Evolutionary conservation across 768 basidiomycete species (phyloP).

Genomic region (Lactarius pseudohatsudake): DNA sequence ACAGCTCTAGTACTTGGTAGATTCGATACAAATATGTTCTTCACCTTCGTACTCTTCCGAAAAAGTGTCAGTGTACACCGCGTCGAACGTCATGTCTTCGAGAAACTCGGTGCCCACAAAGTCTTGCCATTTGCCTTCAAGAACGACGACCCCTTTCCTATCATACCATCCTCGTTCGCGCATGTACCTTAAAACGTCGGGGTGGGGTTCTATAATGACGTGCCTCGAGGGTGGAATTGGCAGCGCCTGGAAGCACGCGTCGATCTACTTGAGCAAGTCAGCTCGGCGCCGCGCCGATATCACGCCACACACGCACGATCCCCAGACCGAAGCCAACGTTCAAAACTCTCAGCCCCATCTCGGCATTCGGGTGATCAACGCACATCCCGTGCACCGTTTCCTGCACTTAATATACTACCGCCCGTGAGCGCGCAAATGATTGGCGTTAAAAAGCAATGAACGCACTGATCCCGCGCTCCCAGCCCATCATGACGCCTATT

Average conservation of each 20-base stretch:
- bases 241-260: constrained; percentile 72
- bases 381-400: constrained; percentile 72
- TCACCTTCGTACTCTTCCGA: constrained; percentile 77
- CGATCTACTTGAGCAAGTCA: constrained; percentile 56
- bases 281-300: neutral
- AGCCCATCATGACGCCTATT: constrained; percentile 99
- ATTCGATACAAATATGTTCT: constrained; percentile 17
- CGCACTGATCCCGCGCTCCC: constrained; percentile 84
- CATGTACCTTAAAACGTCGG: constrained; percentile 86
- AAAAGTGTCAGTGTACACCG: constrained; percentile 92
- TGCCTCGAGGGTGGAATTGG: constrained; percentile 63
- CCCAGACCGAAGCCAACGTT: constrained; percentile 96
- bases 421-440: constrained; percentile 27
- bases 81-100: constrained; percentile 72
- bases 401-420: constrained; percentile 52
- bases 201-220: constrained; percentile 93
- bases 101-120: constrained; percentile 61
- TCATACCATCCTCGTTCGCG: constrained; percentile 73
- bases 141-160: constrained; percentile 70
- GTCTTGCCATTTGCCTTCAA: constrained; percentile 96
- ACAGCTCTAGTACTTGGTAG: neutral
- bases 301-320: constrained; percentile 54
- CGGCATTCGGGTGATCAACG: constrained; percentile 46
- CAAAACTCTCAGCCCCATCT: constrained; percentile 59
- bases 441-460: constrained; percentile 12